Conservation (phyloP, 169 alveolate species). For the Plasmodium knowlesi region DNA sequence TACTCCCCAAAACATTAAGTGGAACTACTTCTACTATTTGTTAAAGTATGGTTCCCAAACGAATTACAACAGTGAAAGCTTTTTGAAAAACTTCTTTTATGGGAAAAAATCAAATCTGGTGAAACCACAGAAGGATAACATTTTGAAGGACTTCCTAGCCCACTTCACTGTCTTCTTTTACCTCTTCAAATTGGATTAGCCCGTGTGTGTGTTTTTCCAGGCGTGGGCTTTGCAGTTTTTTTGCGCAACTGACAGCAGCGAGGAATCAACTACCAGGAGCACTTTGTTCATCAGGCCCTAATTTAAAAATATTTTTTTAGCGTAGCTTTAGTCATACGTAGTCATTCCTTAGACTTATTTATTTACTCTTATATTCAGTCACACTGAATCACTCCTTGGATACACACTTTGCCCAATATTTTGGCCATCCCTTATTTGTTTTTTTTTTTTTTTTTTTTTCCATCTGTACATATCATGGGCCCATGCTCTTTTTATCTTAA, state of each 20-base stretch:
- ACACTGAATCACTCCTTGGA: neutral
- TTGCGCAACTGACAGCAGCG: neutral
- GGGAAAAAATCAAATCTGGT: slow-evolving; percentile 7
- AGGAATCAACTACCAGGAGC: neutral
- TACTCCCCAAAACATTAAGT: slow-evolving; percentile 51
- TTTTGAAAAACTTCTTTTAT: slow-evolving; percentile 43
- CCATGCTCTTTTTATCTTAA: neutral
- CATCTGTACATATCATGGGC: neutral
- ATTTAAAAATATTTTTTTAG: neutral
- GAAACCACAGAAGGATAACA: slow-evolving; percentile 14
- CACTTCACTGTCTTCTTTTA: slow-evolving; percentile 54
- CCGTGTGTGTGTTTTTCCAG: neutral
- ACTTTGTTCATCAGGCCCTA: neutral
- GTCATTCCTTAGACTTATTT: neutral
- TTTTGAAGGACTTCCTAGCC: slow-evolving; percentile 3
- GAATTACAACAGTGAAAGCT: slow-evolving; percentile 27
- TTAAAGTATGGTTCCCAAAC: slow-evolving; percentile 17
- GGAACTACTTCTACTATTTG: slow-evolving; percentile 58
- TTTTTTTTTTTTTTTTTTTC: neutral
- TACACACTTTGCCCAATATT: neutral
- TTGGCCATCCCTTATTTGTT: neutral
- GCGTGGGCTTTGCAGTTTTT: neutral
- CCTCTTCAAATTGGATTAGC: slow-evolving; percentile 19
- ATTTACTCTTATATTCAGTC: neutral
- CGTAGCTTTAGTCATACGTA: neutral